A percentile compares a stretch with the other conserved stretches of the same genome.
These are phyloP conservation scores for Nothophytophthora sp. DNA, from an alignment of 352 stramenopile species.

Conservation along the genomic window DNA sequence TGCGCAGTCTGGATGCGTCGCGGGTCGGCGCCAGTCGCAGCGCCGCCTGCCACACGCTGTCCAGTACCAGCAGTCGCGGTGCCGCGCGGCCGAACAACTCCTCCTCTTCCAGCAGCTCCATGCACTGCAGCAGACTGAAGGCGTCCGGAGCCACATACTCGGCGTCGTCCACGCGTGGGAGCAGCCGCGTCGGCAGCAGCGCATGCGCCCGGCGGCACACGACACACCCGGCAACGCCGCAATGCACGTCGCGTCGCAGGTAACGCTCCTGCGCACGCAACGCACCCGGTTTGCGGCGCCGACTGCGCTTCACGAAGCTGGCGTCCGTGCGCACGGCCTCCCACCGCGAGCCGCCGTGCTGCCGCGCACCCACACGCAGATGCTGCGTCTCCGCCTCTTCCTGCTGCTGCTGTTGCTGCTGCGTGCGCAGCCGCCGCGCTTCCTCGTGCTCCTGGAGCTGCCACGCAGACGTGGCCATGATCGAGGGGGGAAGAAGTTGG, in stretches of 20 bases:
- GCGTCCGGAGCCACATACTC: slow-evolving; percentile 78
- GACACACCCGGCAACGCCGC: slow-evolving; percentile 53
- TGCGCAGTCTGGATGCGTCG: slow-evolving; percentile 61
- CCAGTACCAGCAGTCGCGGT: slow-evolving; percentile 62
- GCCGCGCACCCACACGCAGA: slow-evolving; percentile 25
- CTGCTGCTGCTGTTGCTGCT: slow-evolving; percentile 22
- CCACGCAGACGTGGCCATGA: slow-evolving; percentile 29
- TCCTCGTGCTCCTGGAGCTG: slow-evolving; percentile 37
- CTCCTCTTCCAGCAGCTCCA: slow-evolving; percentile 77
- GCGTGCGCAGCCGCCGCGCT: slow-evolving; percentile 15
- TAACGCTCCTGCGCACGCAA: slow-evolving; percentile 74
- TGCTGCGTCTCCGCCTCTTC: slow-evolving; percentile 23
- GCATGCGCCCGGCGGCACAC: slow-evolving; percentile 33
- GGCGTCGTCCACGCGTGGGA: slow-evolving; percentile 33
- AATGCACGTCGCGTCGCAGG: slow-evolving; percentile 70
- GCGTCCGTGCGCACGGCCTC: slow-evolving; percentile 53
- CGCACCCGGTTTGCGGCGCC: slow-evolving; percentile 67
- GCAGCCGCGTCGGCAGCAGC: slow-evolving; percentile 22
- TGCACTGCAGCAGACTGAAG: slow-evolving; percentile 67
- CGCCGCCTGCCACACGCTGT: slow-evolving; percentile 69
- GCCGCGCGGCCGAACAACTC: slow-evolving; percentile 38
- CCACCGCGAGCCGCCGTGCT: slow-evolving; percentile 34
- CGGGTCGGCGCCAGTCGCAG: slow-evolving; percentile 65
- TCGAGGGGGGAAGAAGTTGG: not conserved
- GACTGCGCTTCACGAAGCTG: slow-evolving; percentile 76